Conservation (phyloP, 2,329 filamentous ascomycete species). For the Cryphonectria japonica region DNA sequence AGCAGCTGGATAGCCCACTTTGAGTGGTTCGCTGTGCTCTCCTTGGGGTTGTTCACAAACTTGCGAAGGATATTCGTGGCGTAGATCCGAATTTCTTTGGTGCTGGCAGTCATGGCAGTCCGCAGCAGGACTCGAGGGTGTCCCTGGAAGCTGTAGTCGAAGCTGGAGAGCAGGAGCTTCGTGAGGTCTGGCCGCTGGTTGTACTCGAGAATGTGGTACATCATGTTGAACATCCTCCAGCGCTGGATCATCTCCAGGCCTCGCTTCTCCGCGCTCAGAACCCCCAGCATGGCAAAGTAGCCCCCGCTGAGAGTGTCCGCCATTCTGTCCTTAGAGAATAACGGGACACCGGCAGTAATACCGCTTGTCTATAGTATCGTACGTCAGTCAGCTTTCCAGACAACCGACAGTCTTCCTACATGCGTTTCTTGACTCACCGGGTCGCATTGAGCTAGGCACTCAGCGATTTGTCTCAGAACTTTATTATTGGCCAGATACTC, state of each 20-base stretch:
- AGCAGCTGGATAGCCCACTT: conserved; percentile 96
- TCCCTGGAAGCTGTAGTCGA: conserved; percentile 87
- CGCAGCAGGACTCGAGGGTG: conserved; percentile 92
- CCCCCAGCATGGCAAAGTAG: conserved; percentile 91
- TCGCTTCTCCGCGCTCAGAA: conserved; percentile 78
- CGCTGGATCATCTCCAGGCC: conserved; percentile 89
- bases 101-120: conserved; percentile 89
- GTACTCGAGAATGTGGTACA: conserved; percentile 95
- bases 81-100: conserved; percentile 89
- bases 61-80: conserved; percentile 85
- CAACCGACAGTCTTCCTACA: not conserved
- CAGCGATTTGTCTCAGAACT: conserved; percentile 87
- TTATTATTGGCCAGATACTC: conserved; percentile 91
- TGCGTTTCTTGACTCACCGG: conserved; percentile 57
- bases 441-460: conserved; percentile 94
- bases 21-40: conserved; percentile 60
- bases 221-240: conserved; percentile 99
- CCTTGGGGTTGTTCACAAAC: conserved; percentile 68
- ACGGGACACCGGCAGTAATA: conserved; percentile 78
- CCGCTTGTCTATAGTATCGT: conserved; percentile 60
- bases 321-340: conserved; percentile 86
- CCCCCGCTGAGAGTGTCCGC: conserved; percentile 86
- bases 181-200: conserved; percentile 91
- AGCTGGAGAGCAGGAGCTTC: conserved; percentile 82
- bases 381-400: conserved; percentile 24